Evolutionary conservation across 768 basidiomycete genomes (phyloP), one percentile per base, ranked within the genome.

Genomic region (Calocybe cyanea): DNA sequence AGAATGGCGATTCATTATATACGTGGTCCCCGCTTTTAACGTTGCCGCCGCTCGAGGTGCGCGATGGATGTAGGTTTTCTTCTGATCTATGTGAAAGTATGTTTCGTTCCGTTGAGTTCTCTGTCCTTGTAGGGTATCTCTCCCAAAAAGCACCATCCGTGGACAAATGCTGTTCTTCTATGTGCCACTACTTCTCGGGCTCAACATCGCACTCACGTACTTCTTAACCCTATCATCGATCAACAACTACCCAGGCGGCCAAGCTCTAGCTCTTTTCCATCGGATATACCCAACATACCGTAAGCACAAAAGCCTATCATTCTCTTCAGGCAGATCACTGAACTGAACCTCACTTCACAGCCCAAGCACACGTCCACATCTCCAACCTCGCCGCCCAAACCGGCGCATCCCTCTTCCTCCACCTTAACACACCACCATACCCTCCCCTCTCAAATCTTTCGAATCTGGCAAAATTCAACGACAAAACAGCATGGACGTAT

Each of bases 1-100:
- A 62, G 96, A 99, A 65, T 99, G 96, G 96, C 78, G 96, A 6
- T 99, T 99, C 64, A 71, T 98, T 46, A 76, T 92, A 7, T 98
- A 98, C 58, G 75, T 82, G 14, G 78, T 97, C 0, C 93, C 94
- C 0, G 59, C 80, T 2, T 70, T 92, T 63, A 95, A 96, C 55
- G 63, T 93, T 2, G 78, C 84, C 1, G 92, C 88, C 1, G 85
- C 92, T 0, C 63, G 81, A 13, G 84, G 81, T 2, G 70, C 80
- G 1, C 60, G 68, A 4, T 77, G 73, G 62, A 60, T 93, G 88
- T 94, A 64, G 52, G 86, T 25, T 7, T 1, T n/a, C 15, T 6
- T 11, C 5, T 6, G 25, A 28, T 11, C 25, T 11, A n/a, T 11
- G 25, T 28, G 25, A 11, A 28, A n/a, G n/a, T 11, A 28, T 11